These are phyloP conservation scores for Isoetes taiwanensis DNA, from an alignment of 75 land plant genomes.

Conservation along the genomic window DNA sequence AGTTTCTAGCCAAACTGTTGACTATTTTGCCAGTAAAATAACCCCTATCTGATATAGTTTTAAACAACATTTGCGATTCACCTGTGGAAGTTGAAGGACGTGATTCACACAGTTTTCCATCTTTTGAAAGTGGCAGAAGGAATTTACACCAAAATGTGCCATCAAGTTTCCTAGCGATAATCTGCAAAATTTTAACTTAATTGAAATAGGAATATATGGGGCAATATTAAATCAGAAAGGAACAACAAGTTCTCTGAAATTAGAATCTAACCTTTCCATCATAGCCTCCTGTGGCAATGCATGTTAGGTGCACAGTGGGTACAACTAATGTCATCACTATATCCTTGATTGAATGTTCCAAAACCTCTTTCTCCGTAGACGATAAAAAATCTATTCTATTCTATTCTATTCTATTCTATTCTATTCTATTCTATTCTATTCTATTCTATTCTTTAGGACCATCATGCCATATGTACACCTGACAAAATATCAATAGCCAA, in stretches of 20 bases:
- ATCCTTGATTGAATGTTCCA: constrained; percentile 17
- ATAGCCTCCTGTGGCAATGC: constrained; percentile 23
- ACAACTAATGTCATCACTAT: constrained; percentile 19
- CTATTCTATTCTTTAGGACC: constrained; percentile 14
- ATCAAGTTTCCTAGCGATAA: constrained; percentile 30
- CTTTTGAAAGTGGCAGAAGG: constrained; percentile 11
- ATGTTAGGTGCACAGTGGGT: constrained; percentile 17
- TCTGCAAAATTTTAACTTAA: not conserved
- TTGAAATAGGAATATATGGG: not conserved
- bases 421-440: too few species aligned
- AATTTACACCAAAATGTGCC: constrained; percentile 20
- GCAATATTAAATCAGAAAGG: not conserved
- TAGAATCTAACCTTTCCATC: constrained; percentile 21
- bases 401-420: too few species aligned
- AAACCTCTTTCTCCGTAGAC: constrained; percentile 11
- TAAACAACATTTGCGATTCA: not conserved
- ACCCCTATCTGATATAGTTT: not conserved
- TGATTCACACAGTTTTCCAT: not conserved
- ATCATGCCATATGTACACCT: constrained; percentile 30
- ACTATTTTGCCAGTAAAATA: too few species aligned
- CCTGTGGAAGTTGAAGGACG: not conserved
- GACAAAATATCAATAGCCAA: not conserved
- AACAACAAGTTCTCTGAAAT: not conserved
- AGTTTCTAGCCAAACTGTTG: too few species aligned
- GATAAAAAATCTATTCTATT: too few species aligned